These are phyloP conservation scores for Solanum chiquidenum DNA, from an alignment of 257 asterid species.

Conservation along the genomic window DNA sequence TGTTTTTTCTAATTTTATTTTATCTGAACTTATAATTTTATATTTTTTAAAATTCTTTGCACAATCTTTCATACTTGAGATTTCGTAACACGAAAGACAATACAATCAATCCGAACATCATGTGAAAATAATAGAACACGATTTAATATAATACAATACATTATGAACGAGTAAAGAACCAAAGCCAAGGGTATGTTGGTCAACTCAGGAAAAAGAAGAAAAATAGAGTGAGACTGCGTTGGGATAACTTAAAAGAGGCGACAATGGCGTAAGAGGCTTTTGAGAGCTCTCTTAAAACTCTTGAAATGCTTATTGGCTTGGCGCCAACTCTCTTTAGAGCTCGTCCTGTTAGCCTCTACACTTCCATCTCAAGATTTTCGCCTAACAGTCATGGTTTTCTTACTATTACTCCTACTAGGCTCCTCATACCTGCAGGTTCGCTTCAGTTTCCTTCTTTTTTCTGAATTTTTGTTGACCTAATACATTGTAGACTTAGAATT, in stretches of 20 bases:
- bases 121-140: too few relatives aligned
- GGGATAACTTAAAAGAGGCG: not conserved
- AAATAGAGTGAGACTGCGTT: not conserved
- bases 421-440: not conserved
- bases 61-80: not conserved
- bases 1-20: too few relatives aligned
- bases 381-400: not conserved
- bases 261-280: not conserved
- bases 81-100: not conserved
- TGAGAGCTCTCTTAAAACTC: not conserved
- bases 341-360: not conserved
- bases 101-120: not conserved
- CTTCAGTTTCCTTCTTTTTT: not conserved
- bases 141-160: too few relatives aligned
- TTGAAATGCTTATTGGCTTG: not conserved
- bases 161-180: not conserved
- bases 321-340: not conserved
- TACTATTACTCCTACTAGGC: not conserved
- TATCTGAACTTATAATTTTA: too few relatives aligned
- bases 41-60: too few relatives aligned
- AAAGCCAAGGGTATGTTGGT: not conserved
- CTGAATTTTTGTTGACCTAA: not conserved
- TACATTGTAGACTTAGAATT: not conserved
- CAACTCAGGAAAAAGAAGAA: not conserved
- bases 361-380: constrained; percentile 6